These are phyloP conservation scores for Bolboschoenoplectus hybrid DNA, from an alignment of 202 grass and related monocot genomes.

Conservation along the genomic window DNA sequence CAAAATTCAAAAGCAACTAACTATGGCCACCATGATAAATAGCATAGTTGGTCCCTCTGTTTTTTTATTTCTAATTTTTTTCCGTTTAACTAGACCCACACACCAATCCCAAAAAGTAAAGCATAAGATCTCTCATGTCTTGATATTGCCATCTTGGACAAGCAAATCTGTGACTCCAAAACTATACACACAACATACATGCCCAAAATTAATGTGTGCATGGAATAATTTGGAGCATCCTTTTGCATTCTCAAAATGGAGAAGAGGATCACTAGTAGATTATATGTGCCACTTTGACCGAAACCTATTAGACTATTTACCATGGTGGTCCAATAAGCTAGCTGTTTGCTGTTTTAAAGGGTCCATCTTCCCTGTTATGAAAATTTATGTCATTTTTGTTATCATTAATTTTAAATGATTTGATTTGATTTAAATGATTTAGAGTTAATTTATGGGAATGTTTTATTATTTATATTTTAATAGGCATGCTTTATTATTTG, in stretches of 20 bases:
- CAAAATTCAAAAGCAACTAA: conserved; percentile 11
- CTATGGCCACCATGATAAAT: background rate
- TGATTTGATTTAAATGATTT: no score
- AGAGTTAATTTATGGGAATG: no score
- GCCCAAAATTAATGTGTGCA: background rate
- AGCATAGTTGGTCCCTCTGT: background rate
- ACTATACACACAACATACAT: background rate
- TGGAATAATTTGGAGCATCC: background rate
- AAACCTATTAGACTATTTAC: background rate
- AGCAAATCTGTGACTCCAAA: conserved; percentile 2
- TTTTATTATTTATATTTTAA: no score
- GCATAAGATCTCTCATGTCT: conserved; percentile 17
- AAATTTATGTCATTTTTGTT: no score
- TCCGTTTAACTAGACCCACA: background rate
- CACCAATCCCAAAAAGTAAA: background rate
- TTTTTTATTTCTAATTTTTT: background rate
- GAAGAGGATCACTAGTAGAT: background rate
- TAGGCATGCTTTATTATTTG: no score
- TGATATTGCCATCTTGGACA: background rate
- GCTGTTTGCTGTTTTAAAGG: background rate
- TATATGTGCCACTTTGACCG: background rate
- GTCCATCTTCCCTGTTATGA: no score
- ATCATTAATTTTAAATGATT: no score
- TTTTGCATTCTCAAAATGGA: conserved; percentile 13
- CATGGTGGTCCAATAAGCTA: background rate